Evolutionary conservation across 352 stramenopile genomes (phyloP), one percentile per base, ranked within the genome.

Genomic region (Pythium coloratum): DNA sequence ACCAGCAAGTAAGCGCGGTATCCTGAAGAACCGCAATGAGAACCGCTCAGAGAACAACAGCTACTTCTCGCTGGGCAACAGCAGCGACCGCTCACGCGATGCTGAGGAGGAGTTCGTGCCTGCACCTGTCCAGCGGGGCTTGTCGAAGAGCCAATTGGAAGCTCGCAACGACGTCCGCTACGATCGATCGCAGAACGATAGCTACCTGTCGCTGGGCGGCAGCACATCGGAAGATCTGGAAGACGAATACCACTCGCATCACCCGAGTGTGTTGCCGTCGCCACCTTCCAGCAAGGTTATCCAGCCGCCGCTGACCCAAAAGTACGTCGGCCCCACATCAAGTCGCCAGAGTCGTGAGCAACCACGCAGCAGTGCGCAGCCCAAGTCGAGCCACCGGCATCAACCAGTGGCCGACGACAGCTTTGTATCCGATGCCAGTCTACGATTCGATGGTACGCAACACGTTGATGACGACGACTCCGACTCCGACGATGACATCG

Each of bases 401-500:
- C 59, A 56, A 38, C 26, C 24, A n/a, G 6, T 36, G 7, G 42
- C 61, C 46, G 67, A 77, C 33, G 76, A 76, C 20, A 63, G 72
- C 28, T 65, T 69, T 51, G 50, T 67, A 9, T 74, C 71, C 36
- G 77, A 90, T 26, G 74, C 82, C 5, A 67, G 63, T 51, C 20
- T 70, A 6, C 62, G 63, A 1, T 75, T 70, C 20, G 78, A 88
- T 59, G 69, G 50, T 9, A 79, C 82, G 71, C 66, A 57, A 8
- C 70, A 70, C 10, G 80, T 76, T 16, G 76, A 80, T 26, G 59
- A 69, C 13, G 65, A 71, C 30, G 77, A 76, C 33, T 78, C 70
- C 4, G 77, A 80, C 40, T 76, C 64, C 6, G 85, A 90, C 47
- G 85, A 90, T 30, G 85, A 92, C 51, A 80, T 93, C 36, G 85